Conservation (phyloP, 1,284 basidiomycete species). For the Leccinum pachyderme region DNA sequence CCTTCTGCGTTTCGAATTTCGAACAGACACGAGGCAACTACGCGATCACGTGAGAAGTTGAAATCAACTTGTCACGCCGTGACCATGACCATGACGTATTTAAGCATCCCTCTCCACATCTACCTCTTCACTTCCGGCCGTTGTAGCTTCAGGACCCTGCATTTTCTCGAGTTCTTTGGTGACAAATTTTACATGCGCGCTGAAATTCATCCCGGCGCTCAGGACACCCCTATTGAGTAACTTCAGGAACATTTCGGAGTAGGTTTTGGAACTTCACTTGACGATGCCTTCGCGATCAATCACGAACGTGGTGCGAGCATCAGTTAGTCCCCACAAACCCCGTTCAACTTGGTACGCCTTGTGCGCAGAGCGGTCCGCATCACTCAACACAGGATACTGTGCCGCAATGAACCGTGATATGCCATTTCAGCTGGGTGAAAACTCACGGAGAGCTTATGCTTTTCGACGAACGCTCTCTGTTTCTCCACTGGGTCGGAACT, state of each 20-base stretch:
- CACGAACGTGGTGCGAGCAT: conserved; percentile 71
- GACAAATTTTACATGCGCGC: conserved; percentile 66
- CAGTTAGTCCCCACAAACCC: conserved; percentile 61
- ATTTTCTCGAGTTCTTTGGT: conserved; percentile 60
- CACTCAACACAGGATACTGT: conserved; percentile 75
- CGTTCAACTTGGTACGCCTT: conserved; percentile 64
- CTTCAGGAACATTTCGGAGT: neutral
- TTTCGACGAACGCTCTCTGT: conserved; percentile 71
- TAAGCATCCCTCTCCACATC: conserved; percentile 10
- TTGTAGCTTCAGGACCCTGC: conserved; percentile 31
- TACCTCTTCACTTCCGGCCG: neutral
- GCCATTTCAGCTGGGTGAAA: neutral
- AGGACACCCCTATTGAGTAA: conserved; percentile 45
- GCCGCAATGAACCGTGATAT: neutral
- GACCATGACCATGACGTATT: neutral
- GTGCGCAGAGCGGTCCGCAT: conserved; percentile 57
- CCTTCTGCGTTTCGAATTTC: conserved; percentile 28
- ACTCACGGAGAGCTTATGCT: conserved; percentile 63
- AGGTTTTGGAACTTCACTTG: conserved; percentile 36
- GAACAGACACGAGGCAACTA: conserved; percentile 36
- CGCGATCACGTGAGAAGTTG: conserved; percentile 34
- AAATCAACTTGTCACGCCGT: conserved; percentile 9
- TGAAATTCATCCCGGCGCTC: conserved; percentile 58
- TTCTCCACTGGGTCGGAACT: conserved; percentile 68
- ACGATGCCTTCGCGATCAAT: conserved; percentile 70